Base-by-base conservation (phyloP, 2,329 filamentous ascomycete species). In the Endoconidiophora polonica region DNA sequence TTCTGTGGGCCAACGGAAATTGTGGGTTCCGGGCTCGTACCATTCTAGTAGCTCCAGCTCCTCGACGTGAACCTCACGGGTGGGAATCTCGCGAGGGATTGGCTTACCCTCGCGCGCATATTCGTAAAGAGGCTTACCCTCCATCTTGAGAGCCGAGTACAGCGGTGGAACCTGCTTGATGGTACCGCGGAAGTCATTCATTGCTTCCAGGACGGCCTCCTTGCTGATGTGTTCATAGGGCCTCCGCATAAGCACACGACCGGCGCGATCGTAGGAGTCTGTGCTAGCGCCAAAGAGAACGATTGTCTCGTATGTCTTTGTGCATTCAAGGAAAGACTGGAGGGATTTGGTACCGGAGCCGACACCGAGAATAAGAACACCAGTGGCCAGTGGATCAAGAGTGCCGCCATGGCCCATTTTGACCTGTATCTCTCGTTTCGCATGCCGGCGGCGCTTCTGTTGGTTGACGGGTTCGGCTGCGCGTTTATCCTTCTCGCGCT, bases 391-490 rank as follows among this genome's bases (percentile, higher is more conserved):
- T 23, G 91, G 91, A 61, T 98, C 91, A 16, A 98, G 74, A 1
- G 91, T 98, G 41, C 91, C 91, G 54, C 91, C 91, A 66, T 98
- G 91, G 33, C 91, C 91, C 60, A 96, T 84, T 70, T 96, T 98
- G 57, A 96, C 81, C 55, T 85, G 77, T 4, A 81, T 62, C 1
- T 73, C 69, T 57, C 73, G 73, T 62, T 77, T 75, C 55, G 72
- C 70, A 44, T 66, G 66, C 55, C 68, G 67, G 54, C 78, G 73
- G 54, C 80, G 74, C 57, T 73, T 71, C 57, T 73, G 72, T 61
- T 82, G 76, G 52, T 69, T 68, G 52, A 73, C 69, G 52, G 67
- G 67, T 62, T 85, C 80, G 56, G 68, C 65, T 14, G 69, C 63
- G 52, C 76, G 74, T 44, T 68, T 70, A 1, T 65, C 65, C 50